Conservation (phyloP, 176 grass and related monocot genomes). For the Musa troglodytarum region DNA sequence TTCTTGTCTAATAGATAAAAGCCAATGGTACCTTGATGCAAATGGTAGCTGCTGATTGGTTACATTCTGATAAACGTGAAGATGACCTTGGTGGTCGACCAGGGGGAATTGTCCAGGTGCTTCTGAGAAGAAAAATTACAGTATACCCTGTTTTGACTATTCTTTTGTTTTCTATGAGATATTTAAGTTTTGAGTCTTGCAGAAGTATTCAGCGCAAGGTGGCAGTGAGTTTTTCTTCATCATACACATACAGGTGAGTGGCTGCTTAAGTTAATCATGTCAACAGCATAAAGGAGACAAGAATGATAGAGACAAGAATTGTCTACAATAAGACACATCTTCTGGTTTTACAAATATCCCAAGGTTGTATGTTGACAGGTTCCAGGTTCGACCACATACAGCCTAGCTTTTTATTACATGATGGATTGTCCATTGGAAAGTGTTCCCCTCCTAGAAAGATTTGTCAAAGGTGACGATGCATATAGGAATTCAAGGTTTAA, state of each 20-base stretch:
- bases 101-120: slow-evolving; percentile 21
- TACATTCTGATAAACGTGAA: slow-evolving; percentile 26
- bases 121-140: neutral
- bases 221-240: slow-evolving; percentile 90
- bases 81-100: slow-evolving; percentile 21
- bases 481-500: slow-evolving; percentile 99
- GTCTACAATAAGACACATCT: too few relatives aligned
- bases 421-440: slow-evolving; percentile 82
- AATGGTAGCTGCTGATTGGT: slow-evolving; percentile 29
- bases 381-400: slow-evolving; percentile 82
- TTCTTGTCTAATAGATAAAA: slow-evolving; percentile 11
- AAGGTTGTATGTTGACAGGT: slow-evolving; percentile 32
- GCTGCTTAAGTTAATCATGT: neutral
- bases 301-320: too few relatives aligned
- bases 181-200: slow-evolving; percentile 20
- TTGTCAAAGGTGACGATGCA: slow-evolving; percentile 89
- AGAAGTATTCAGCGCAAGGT: slow-evolving; percentile 86
- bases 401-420: slow-evolving; percentile 91
- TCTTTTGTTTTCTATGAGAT: neutral
- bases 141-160: neutral
- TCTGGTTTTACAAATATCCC: neutral
- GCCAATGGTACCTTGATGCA: slow-evolving; percentile 27
- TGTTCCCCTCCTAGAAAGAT: slow-evolving; percentile 83
- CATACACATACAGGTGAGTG: slow-evolving; percentile 79
- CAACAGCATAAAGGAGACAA: neutral